Conservation (phyloP, 768 basidiomycete species). For the Xerocomus potaroensis region DNA sequence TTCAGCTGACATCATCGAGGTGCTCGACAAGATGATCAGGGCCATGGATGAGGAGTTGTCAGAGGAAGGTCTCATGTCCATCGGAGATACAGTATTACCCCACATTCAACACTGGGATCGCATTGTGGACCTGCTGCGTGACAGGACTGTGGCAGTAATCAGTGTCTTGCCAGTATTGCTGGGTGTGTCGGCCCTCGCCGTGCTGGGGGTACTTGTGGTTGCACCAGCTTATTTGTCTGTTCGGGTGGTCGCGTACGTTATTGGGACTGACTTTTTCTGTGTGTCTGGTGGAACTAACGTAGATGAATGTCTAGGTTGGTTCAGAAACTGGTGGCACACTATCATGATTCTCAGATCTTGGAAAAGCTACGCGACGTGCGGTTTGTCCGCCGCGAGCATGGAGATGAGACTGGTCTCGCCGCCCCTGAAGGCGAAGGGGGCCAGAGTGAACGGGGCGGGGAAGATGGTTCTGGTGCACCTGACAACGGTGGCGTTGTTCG, state of each 20-base stretch:
- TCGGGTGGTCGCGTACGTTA: conserved; percentile 9
- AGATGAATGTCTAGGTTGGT: background rate
- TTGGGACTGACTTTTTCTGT: background rate
- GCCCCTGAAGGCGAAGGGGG: background rate
- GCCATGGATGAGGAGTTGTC: conserved; percentile 14
- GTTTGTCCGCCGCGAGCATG: background rate
- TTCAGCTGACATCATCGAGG: conserved; percentile 12
- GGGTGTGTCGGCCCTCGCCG: conserved; percentile 17
- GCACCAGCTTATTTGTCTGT: conserved; percentile 9
- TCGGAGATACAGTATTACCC: conserved; percentile 16
- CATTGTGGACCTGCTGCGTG: conserved; percentile 4
- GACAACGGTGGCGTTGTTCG: no score
- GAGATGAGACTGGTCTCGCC: background rate
- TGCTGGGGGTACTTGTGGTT: conserved; percentile 7
- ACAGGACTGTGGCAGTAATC: background rate
- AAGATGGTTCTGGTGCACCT: background rate
- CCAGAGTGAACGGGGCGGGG: background rate
- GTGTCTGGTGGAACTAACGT: background rate
- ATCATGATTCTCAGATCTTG: background rate
- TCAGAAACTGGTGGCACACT: background rate
- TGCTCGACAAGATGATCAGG: conserved; percentile 20
- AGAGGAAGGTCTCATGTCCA: conserved; percentile 15
- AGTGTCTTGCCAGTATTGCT: conserved; percentile 13
- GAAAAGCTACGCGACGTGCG: background rate
- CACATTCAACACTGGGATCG: conserved; percentile 20